A percentile compares a stretch with the other conserved stretches of the same genome.
Evolutionary conservation across 495 filamentous ascomycete genomes (phyloP).

Genomic region (Penicillium salamii): DNA sequence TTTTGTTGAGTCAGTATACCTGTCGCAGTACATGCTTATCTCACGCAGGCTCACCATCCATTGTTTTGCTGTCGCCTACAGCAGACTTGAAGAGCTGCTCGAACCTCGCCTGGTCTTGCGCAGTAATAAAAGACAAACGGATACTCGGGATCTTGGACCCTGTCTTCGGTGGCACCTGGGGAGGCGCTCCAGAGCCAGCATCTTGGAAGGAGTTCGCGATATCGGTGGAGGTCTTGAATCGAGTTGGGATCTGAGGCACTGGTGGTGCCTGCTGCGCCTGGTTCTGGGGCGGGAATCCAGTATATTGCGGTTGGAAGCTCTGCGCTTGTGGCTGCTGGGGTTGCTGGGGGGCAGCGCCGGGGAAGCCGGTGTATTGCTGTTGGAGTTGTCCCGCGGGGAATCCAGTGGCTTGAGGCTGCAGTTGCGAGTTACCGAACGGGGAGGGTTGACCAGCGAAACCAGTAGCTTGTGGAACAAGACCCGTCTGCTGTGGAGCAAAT

Average conservation of each 20-base stretch:
- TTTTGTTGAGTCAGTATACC: slow-evolving; percentile 17
- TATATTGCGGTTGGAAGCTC: slow-evolving; percentile 36
- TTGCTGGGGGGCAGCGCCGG: slow-evolving; percentile 43
- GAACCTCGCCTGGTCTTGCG: slow-evolving; percentile 93
- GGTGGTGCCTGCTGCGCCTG: slow-evolving; percentile 30
- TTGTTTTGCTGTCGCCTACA: slow-evolving; percentile 78
- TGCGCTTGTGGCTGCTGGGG: slow-evolving; percentile 40
- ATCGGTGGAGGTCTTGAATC: slow-evolving; percentile 69
- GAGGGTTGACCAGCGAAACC: slow-evolving; percentile 45
- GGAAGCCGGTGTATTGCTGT: slow-evolving; percentile 56
- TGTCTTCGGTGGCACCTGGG: slow-evolving; percentile 54
- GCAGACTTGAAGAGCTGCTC: slow-evolving; percentile 98
- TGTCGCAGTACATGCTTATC: background rate
- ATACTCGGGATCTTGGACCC: slow-evolving; percentile 87
- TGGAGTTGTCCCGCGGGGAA: slow-evolving; percentile 62
- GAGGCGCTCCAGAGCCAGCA: slow-evolving; percentile 31
- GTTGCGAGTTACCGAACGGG: slow-evolving; percentile 33
- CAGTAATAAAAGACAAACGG: slow-evolving; percentile 90
- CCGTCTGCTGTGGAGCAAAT: slow-evolving; percentile 43
- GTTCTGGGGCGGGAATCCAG: slow-evolving; percentile 37
- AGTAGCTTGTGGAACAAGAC: slow-evolving; percentile 52
- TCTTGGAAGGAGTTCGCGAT: slow-evolving; percentile 82
- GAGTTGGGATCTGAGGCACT: slow-evolving; percentile 50
- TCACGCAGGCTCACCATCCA: slow-evolving; percentile 58
- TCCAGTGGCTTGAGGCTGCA: slow-evolving; percentile 56